These are phyloP conservation scores for Tetrahymena elliotti DNA, from an alignment of 73 alveolate genomes.

Conservation along the genomic window DNA sequence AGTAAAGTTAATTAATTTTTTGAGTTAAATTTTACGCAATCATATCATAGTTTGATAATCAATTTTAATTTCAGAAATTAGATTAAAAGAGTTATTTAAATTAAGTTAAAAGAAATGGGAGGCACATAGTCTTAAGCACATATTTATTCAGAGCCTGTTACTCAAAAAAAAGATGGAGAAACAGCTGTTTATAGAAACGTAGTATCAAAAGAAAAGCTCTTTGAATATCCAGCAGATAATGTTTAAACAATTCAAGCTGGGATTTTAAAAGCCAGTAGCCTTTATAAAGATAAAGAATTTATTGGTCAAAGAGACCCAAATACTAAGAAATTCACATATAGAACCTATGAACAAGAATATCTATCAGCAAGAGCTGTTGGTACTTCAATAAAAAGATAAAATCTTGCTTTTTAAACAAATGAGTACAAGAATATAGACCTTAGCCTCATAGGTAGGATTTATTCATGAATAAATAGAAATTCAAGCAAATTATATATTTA, in stretches of 20 bases:
- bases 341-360: background rate
- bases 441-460: slow-evolving; percentile 56
- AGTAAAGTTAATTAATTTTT: background rate
- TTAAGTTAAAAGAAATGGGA: background rate
- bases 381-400: background rate
- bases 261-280: background rate
- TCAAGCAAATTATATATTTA: background rate
- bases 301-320: background rate
- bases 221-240: background rate
- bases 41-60: no score
- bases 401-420: background rate
- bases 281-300: background rate
- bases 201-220: slow-evolving; percentile 28
- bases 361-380: background rate
- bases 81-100: background rate
- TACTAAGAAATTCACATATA: background rate
- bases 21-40: background rate
- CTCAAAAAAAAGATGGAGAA: slow-evolving; percentile 56
- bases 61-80: no score
- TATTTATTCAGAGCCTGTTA: slow-evolving; percentile 41
- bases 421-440: slow-evolving; percentile 11
- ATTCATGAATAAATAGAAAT: background rate
- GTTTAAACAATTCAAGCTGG: slow-evolving; percentile 1
- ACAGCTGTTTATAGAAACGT: slow-evolving; percentile 56
- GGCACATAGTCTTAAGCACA: background rate